Evolutionary conservation across 1,139 yeast species (phyloP), one percentile per base, ranked within the genome.

Genomic region (Pichia sp.): DNA sequence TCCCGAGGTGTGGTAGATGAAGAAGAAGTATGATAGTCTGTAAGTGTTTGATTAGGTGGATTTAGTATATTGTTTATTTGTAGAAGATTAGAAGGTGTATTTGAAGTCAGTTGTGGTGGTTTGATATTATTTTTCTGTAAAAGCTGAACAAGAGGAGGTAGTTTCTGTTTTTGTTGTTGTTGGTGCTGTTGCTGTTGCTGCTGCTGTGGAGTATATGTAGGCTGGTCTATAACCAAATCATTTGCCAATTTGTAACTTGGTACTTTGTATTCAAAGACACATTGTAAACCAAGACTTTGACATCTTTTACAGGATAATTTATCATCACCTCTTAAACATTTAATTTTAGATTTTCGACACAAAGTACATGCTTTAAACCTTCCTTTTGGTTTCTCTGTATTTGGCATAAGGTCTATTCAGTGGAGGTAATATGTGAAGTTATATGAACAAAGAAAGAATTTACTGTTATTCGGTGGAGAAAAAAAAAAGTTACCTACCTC

Each of bases 331-430:
- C 53, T 55, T 24, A 69, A 68, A 52, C 88, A 80, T 58, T 72
- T 77, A 24, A 79, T 80, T 60, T 80, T 80, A 25, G 82, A 71
- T 54, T 69, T 67, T 45, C 82, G 72, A 55, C 88, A 80, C 53
- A 69, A 69, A 19, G 74, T 66, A 54, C 88, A 80, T 5, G 86
- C 86, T 53, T 74, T 78, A n/a, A 45, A 33, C 48, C 54, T 31
- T 10, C 34, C 20, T n/a, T 21, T 31, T n/a, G 25, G 18, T 31
- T 31, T 31, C 12, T 31, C 25, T 4, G 4, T 9, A 9, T 31
- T 12, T n/a, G 35, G 8, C 15, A n/a, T 28, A 31, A 35, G 19
- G 14, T 10, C 10, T 30, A 31, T 4, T 12, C 14, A 4, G 28
- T 31, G 22, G 5, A 19, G 23, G 3, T 14, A 22, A 17, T 31